phyloP scores from a whole-genome alignment of 1,139 yeast species.

The Ashbya aceris region DNA sequence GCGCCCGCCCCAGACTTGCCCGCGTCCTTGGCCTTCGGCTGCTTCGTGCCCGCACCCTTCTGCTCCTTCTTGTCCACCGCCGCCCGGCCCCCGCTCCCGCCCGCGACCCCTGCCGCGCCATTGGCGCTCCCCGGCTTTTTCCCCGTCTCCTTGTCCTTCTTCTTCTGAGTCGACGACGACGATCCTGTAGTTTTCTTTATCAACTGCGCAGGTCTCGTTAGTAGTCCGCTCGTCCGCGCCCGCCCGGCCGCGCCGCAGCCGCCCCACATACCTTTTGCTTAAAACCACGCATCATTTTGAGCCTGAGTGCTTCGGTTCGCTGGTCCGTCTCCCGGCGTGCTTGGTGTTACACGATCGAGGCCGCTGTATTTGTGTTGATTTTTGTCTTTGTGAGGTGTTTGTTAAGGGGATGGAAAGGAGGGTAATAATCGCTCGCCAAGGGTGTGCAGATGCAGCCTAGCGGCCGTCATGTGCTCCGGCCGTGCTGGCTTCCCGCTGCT shows the following conservation, averaged over 20 bases:
- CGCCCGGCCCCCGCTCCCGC: constrained; percentile 7
- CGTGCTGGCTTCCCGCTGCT: too few species aligned
- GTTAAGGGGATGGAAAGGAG: constrained; percentile 3
- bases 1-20: neutral
- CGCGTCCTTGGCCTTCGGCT: constrained; percentile 1
- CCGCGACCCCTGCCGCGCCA: constrained; percentile 5
- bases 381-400: neutral
- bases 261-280: constrained; percentile 31
- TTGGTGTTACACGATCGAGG: neutral
- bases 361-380: constrained; percentile 2
- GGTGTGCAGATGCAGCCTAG: neutral
- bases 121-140: constrained; percentile 10
- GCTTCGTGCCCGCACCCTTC: neutral
- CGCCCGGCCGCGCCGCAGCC: too few species aligned
- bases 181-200: constrained; percentile 29
- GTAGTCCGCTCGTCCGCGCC: constrained; percentile 7
- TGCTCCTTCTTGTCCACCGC: constrained; percentile 10
- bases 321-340: neutral
- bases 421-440: neutral
- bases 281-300: constrained; percentile 40
- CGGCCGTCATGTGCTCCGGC: too few species aligned
- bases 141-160: constrained; percentile 23
- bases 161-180: constrained; percentile 21
- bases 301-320: constrained; percentile 1
- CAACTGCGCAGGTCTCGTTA: constrained; percentile 10